phyloP scores from a whole-genome alignment of 2,329 filamentous ascomycete genomes.

The Talaromyces albobiverticillius region DNA sequence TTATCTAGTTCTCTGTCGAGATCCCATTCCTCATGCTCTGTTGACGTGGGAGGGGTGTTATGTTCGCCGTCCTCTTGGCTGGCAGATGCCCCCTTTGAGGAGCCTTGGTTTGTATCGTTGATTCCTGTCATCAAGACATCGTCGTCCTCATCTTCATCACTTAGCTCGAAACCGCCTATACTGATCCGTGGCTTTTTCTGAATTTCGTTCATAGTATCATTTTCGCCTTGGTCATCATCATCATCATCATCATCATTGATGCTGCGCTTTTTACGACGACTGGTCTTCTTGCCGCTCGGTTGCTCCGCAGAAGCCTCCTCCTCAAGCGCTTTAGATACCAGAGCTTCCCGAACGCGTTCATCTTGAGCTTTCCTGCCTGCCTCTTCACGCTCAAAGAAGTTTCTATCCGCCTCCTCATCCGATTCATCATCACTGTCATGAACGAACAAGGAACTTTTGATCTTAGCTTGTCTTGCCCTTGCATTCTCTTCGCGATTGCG shows the following conservation, averaged over 20 bases:
- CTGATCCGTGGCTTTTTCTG: conserved; percentile 28
- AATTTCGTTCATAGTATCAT: conserved; percentile 17
- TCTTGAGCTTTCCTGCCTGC: conserved; percentile 58
- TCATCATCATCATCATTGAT: conserved; percentile 5
- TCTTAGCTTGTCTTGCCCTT: conserved; percentile 70
- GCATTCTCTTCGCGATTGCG: conserved; percentile 64
- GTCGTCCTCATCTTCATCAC: conserved; percentile 26
- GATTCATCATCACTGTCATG: conserved; percentile 83
- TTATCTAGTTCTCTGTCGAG: conserved; percentile 8
- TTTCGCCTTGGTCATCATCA: conserved; percentile 17
- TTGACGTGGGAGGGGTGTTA: conserved; percentile 25
- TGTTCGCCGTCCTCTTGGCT: conserved; percentile 17
- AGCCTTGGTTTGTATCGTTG: conserved; percentile 17
- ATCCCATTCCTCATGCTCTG: conserved; percentile 26
- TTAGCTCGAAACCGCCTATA: conserved; percentile 16
- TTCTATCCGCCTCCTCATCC: conserved; percentile 69
- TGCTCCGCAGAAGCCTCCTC: conserved; percentile 23
- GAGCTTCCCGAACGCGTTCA: conserved; percentile 47
- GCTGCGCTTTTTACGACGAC: conserved; percentile 27
- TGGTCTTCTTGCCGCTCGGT: conserved; percentile 16
- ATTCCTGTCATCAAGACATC: conserved; percentile 28
- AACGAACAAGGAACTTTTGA: conserved; percentile 83
- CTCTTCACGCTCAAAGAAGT: conserved; percentile 77
- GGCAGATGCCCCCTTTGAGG: conserved; percentile 18
- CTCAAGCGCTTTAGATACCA: conserved; percentile 35